A percentile compares a stretch with the other conserved stretches of the same genome.
These are phyloP conservation scores for Alternaria sp. DNA, from an alignment of 2,329 filamentous ascomycete species.

Conservation along the genomic window DNA sequence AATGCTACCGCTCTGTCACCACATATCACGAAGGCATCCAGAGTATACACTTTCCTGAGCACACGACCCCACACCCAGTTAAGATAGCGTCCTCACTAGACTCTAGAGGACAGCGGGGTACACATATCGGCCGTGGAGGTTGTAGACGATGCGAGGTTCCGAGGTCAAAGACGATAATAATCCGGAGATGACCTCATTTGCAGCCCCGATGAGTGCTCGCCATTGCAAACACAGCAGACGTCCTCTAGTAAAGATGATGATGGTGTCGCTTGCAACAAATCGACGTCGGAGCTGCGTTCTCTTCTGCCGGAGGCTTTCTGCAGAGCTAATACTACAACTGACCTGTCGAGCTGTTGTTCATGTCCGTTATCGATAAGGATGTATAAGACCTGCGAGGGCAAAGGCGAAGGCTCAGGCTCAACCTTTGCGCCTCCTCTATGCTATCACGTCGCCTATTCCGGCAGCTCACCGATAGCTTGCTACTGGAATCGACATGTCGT, in stretches of 20 bases:
- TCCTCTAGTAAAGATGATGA: neutral
- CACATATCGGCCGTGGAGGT: conserved; percentile 32
- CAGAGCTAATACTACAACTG: neutral
- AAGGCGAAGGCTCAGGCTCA: conserved; percentile 7
- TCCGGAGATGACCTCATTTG: conserved; percentile 22
- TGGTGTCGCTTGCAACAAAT: neutral
- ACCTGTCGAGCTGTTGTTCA: neutral
- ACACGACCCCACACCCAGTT: conserved; percentile 3
- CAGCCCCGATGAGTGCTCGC: neutral
- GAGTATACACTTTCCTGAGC: neutral
- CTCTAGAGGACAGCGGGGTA: conserved; percentile 26
- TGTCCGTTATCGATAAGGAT: conserved; percentile 20
- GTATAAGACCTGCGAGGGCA: conserved; percentile 2
- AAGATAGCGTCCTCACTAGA: conserved; percentile 10
- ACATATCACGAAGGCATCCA: neutral
- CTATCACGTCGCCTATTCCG: conserved; percentile 50
- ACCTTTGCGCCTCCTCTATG: conserved; percentile 36
- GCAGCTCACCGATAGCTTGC: conserved; percentile 47
- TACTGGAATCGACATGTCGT: conserved; percentile 28
- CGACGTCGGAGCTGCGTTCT: neutral
- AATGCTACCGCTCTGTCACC: conserved; percentile 1
- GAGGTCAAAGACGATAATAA: conserved; percentile 42
- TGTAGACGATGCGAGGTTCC: conserved; percentile 19
- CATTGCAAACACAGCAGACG: conserved; percentile 74
- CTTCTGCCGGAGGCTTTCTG: neutral